These are phyloP conservation scores for Vanrija humicola DNA, from an alignment of 1,284 basidiomycete species.

Conservation along the genomic window DNA sequence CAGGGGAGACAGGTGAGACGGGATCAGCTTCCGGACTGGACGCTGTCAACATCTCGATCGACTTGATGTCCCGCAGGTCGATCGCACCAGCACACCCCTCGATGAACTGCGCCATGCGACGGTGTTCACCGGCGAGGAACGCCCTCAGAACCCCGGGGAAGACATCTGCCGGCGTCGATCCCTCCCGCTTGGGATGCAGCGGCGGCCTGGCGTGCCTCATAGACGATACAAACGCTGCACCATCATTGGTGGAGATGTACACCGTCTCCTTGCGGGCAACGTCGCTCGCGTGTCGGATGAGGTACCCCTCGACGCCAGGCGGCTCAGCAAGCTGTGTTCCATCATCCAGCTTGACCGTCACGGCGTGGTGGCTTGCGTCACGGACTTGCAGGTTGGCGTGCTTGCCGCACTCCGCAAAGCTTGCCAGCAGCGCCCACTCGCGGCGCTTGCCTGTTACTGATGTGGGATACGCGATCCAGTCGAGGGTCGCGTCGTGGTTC, in stretches of 20 bases:
- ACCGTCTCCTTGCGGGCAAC: constrained; percentile 24
- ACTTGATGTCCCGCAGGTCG: constrained; percentile 37
- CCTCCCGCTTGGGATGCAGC: constrained; percentile 24
- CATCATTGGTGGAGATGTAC: constrained; percentile 40
- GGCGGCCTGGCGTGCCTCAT: constrained; percentile 31
- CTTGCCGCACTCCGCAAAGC: constrained; percentile 22
- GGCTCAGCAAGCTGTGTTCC: constrained; percentile 41
- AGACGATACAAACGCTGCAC: constrained; percentile 34
- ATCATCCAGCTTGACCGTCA: constrained; percentile 32
- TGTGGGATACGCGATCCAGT: constrained; percentile 41
- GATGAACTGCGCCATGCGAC: constrained; percentile 32
- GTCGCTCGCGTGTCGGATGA: constrained; percentile 26
- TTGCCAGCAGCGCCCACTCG: constrained; percentile 42
- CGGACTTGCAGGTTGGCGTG: constrained; percentile 31
- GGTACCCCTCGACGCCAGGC: constrained; percentile 42
- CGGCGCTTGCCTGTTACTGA: constrained; percentile 33
- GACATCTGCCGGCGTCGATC: constrained; percentile 30
- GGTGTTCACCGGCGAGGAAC: constrained; percentile 31
- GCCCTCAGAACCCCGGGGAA: constrained; percentile 31
- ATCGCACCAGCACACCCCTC: constrained; percentile 33
- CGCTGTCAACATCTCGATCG: constrained; percentile 15
- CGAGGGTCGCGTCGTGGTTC: constrained; percentile 30
- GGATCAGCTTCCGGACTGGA: too few relatives aligned
- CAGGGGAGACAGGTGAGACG: too few relatives aligned
- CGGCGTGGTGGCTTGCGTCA: constrained; percentile 35